Evolutionary conservation across 2,329 filamentous ascomycete genomes (phyloP), one percentile per base, ranked within the genome.

Genomic region (Fusarium sp.): DNA sequence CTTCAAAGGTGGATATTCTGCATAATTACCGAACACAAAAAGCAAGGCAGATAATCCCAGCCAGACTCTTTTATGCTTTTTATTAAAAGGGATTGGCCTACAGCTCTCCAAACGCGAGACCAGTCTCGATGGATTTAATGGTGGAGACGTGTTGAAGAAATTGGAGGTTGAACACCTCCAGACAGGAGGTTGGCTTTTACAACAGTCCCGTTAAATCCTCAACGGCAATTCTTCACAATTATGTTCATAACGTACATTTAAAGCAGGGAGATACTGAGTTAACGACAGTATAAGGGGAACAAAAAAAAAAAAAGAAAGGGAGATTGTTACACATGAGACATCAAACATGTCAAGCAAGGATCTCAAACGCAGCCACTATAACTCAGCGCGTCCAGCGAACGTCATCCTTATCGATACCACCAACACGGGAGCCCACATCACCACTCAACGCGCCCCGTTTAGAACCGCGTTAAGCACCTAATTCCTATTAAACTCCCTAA

Each of bases 121-220:
- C 42, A 47, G 35, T 69, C 42, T 55, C 20, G 12, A 38, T n/a
- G 52, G 61, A 45, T 66, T 59, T 47, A 35, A 22, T 58, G 72
- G 72, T 74, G 72, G 72, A 74, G 72, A 74, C 72, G 71, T 74
- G 72, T 74, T 55, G 49, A 33, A 39, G 55, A 68, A 69, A 45
- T 57, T 69, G 57, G 67, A 58, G 70, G 48, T 63, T 64, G 47
- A 58, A 64, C 57, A 45, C 45, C 26, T 48, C 14, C 8, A 66
- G 66, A 65, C 56, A 38, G 63, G 47, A 61, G 71, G 71, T 22
- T 74, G 70, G 70, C 45, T 55, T 39, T 48, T 47, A 18, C 35
- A 59, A 42, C 8, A 39, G 58, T 71, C 57, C 67, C 55, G 42
- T 45, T 55, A 22, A 41, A 44, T 35, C 31, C 45, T 48, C n/a